phyloP scores from a whole-genome alignment of 768 basidiomycete genomes.

The Lactarius deliciosus region DNA sequence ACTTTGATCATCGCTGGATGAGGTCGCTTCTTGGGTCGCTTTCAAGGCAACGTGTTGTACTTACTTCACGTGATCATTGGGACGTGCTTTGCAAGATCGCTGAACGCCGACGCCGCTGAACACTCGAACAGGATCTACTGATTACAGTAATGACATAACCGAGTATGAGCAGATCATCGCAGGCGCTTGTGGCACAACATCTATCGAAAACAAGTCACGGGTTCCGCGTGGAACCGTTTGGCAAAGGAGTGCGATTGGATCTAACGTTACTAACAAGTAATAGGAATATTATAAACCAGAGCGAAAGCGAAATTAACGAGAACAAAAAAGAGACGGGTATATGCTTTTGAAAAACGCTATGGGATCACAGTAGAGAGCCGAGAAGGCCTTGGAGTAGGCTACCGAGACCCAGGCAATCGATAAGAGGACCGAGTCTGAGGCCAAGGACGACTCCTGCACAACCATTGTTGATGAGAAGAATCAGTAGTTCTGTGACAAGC shows the following conservation, averaged over 20 bases:
- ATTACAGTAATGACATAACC: too few species aligned
- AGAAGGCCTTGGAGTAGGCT: neutral
- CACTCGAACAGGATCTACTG: too few species aligned
- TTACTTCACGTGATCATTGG: too few species aligned
- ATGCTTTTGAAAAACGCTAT: neutral
- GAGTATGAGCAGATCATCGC: too few species aligned
- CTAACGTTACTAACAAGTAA: neutral
- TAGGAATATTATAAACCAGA: neutral
- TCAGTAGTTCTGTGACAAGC: slow-evolving; percentile 4
- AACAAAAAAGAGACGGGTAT: neutral
- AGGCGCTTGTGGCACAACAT: neutral
- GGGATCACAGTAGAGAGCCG: neutral
- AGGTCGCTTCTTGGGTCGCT: too few species aligned
- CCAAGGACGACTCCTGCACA: slow-evolving; percentile 8
- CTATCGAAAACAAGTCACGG: neutral
- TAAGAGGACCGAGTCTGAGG: neutral
- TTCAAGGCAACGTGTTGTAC: too few species aligned
- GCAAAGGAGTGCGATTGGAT: neutral
- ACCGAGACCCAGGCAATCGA: slow-evolving; percentile 9
- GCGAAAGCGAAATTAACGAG: neutral
- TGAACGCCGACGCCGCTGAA: too few species aligned
- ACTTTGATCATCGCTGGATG: too few species aligned
- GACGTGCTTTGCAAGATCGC: too few species aligned
- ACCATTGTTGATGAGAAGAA: slow-evolving; percentile 22
- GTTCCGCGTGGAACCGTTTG: neutral